Evolutionary conservation across 2,329 filamentous ascomycete species (phyloP).

Genomic region (Colletotrichum orchidophilum): DNA sequence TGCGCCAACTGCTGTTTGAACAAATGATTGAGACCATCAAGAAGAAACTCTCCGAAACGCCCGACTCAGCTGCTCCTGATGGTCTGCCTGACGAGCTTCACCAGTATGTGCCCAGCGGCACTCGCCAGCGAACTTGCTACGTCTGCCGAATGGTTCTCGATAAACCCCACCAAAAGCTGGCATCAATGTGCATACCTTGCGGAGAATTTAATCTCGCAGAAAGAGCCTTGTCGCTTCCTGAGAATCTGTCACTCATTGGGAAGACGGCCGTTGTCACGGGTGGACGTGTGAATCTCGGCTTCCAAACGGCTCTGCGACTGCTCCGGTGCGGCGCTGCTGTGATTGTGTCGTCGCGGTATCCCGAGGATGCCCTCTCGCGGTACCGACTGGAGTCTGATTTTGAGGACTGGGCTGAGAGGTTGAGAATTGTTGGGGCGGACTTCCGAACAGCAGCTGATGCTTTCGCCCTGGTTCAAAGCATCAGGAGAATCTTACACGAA

Average conservation of each 20-base stretch:
- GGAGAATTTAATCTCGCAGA: slow-evolving; percentile 46
- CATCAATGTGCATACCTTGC: slow-evolving; percentile 44
- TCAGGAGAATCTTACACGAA: slow-evolving; percentile 35
- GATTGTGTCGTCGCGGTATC: slow-evolving; percentile 48
- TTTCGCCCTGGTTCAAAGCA: slow-evolving; percentile 39
- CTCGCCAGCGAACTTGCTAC: slow-evolving; percentile 39
- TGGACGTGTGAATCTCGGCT: slow-evolving; percentile 47
- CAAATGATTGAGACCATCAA: slow-evolving; percentile 1
- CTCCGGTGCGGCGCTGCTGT: slow-evolving; percentile 46
- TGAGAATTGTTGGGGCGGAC: slow-evolving; percentile 44
- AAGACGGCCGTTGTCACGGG: slow-evolving; percentile 47
- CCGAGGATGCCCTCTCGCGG: slow-evolving; percentile 43
- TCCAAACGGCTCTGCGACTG: slow-evolving; percentile 43
- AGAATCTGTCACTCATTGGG: slow-evolving; percentile 38
- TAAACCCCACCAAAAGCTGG: slow-evolving; percentile 35
- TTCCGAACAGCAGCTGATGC: slow-evolving; percentile 45
- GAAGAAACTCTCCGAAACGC: background rate
- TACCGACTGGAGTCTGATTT: slow-evolving; percentile 39
- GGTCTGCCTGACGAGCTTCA: background rate
- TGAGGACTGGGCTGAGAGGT: slow-evolving; percentile 33
- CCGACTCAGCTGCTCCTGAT: background rate
- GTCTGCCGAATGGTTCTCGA: slow-evolving; percentile 41
- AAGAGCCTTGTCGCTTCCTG: slow-evolving; percentile 40
- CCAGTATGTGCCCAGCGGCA: background rate
- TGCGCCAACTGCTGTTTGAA: background rate